These are phyloP conservation scores for Trametes villosa DNA, from an alignment of 768 basidiomycete genomes.

Conservation along the genomic window DNA sequence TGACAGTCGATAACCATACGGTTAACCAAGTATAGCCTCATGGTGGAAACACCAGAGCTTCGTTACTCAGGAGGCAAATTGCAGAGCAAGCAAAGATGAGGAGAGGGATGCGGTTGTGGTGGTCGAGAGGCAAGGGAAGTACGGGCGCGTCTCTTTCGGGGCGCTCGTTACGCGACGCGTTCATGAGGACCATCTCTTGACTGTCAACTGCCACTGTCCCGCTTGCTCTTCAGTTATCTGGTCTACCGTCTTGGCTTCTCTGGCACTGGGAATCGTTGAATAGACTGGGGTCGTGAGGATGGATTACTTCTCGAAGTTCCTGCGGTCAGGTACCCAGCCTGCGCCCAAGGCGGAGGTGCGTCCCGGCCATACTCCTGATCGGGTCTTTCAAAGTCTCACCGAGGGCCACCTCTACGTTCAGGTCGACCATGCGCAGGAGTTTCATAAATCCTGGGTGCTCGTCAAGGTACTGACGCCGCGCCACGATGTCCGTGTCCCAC, in stretches of 20 bases:
- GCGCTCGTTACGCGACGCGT: conserved; percentile 2
- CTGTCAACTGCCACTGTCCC: not conserved
- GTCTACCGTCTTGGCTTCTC: not conserved
- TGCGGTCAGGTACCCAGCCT: conserved; percentile 51
- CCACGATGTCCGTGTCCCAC: not conserved
- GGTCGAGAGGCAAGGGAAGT: not conserved
- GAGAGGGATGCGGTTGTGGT: too few species aligned
- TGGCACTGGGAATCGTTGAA: not conserved
- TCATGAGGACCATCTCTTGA: not conserved
- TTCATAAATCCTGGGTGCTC: conserved; percentile 73
- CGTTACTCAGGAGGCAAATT: too few species aligned
- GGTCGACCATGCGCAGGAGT: conserved; percentile 70
- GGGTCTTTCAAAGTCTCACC: not conserved
- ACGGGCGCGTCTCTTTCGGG: not conserved
- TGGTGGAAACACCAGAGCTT: too few species aligned
- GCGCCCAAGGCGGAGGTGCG: conserved; percentile 50
- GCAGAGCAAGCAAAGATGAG: too few species aligned
- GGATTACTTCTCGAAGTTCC: conserved; percentile 89
- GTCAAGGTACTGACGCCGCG: conserved; percentile 57
- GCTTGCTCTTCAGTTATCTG: not conserved
- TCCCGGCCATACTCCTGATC: not conserved
- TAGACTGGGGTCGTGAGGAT: conserved; percentile 39
- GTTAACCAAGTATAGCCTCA: too few species aligned
- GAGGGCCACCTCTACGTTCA: not conserved
- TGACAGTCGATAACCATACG: too few species aligned